Evolutionary conservation across 1,139 yeast species (phyloP).

Genomic region (Yamadazyma buinensis): DNA sequence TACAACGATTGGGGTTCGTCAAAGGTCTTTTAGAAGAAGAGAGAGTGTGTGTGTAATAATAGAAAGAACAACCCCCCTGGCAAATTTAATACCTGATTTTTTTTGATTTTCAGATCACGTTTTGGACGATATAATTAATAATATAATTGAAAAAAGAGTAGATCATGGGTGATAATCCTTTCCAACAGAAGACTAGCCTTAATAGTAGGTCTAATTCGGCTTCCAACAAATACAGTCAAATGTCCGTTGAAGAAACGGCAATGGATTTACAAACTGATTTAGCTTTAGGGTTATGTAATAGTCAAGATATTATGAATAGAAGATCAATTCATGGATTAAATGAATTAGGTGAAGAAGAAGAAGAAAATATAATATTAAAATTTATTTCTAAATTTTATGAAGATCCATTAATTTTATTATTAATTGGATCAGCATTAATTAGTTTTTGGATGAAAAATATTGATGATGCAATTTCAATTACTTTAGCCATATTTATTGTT

Average conservation of each 20-base stretch:
- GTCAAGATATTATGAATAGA: constrained; percentile 68
- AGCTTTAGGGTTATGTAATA: constrained; percentile 55
- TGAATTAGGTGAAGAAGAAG: constrained; percentile 70
- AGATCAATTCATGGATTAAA: constrained; percentile 74
- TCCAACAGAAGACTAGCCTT: constrained; percentile 14
- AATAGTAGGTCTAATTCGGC: constrained; percentile 28
- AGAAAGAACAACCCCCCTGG: no score
- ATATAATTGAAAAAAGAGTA: no score
- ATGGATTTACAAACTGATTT: constrained; percentile 59
- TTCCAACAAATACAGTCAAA: constrained; percentile 53
- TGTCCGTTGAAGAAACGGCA: constrained; percentile 60
- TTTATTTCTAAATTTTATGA: constrained; percentile 78
- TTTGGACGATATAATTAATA: no score
- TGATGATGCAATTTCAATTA: constrained; percentile 88
- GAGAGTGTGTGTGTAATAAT: no score
- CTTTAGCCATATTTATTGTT: constrained; percentile 83
- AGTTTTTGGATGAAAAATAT: constrained; percentile 88
- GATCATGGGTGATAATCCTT: constrained; percentile 35
- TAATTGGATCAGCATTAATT: constrained; percentile 83
- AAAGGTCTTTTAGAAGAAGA: no score
- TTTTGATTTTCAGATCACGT: no score
- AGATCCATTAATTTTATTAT: constrained; percentile 80
- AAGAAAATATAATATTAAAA: constrained; percentile 64
- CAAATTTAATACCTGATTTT: no score
- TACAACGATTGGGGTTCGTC: no score